phyloP scores from a whole-genome alignment of 257 asterid genomes.

The Primulina eburnea region DNA sequence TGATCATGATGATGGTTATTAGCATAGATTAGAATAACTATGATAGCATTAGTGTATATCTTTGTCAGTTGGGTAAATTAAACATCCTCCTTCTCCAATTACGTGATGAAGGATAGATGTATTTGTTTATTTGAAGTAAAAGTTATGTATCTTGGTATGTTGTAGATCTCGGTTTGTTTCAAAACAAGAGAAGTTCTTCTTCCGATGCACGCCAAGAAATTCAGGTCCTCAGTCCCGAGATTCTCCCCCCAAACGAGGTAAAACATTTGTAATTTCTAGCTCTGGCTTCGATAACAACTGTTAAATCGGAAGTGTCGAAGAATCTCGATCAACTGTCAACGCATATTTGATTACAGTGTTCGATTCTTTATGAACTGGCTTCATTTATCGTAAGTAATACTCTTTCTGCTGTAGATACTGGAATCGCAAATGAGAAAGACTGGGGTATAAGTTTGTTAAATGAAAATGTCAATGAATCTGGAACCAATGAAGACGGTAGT shows the following conservation, averaged over 20 bases:
- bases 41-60: not conserved
- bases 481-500: constrained; percentile 85
- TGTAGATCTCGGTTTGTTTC: constrained; percentile 58
- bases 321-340: not conserved
- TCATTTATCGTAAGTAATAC: not conserved
- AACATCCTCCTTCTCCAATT: not conserved
- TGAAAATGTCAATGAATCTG: constrained; percentile 72
- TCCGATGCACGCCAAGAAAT: constrained; percentile 64
- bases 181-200: constrained; percentile 67
- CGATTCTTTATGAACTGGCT: constrained; percentile 12
- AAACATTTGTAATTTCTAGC: constrained; percentile 9
- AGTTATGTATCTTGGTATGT: constrained; percentile 5
- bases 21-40: not conserved
- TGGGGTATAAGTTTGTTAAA: constrained; percentile 85
- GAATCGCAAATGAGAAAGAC: constrained; percentile 95
- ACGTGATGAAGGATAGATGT: not conserved
- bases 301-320: not conserved
- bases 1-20: not conserved
- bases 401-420: constrained; percentile 60
- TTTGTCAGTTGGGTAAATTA: not conserved
- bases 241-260: constrained; percentile 95
- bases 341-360: not conserved
- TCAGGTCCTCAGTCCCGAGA: constrained; percentile 93
- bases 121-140: constrained; percentile 1
- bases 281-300: not conserved